Percentiles rank a stretch among this genome's conserved stretches.
Conservation (phyloP, 306 rosid genomes). For the Corylus americana region DNA sequence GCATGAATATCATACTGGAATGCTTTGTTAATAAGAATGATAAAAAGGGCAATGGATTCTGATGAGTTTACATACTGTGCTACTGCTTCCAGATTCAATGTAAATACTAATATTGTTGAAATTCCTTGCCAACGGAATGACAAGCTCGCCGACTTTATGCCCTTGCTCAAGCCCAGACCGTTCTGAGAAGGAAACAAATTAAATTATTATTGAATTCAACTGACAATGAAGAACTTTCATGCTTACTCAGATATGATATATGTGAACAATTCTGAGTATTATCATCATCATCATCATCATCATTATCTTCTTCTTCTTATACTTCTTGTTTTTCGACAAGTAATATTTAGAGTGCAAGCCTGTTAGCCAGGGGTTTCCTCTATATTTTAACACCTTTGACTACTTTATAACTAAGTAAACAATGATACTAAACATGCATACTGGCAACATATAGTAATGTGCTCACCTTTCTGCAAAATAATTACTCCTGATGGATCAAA, state of each 20-base stretch:
- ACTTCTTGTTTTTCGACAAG: not conserved
- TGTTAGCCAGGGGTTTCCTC: no score
- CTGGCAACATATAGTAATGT: not conserved
- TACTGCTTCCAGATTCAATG: constrained; percentile 51
- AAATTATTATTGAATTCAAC: constrained; percentile 4
- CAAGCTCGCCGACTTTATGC: constrained; percentile 81
- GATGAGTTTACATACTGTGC: constrained; percentile 39
- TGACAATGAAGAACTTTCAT: not conserved
- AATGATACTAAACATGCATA: not conserved
- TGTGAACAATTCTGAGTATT: not conserved
- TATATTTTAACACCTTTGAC: not conserved
- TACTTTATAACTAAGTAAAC: not conserved
- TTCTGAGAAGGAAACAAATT: constrained; percentile 44
- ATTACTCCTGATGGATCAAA: constrained; percentile 89
- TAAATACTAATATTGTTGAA: constrained; percentile 48
- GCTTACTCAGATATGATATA: constrained; percentile 9
- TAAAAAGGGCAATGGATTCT: not conserved
- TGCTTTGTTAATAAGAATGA: not conserved
- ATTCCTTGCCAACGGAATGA: constrained; percentile 87
- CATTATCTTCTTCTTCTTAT: not conserved
- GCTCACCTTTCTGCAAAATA: constrained; percentile 75
- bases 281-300: not conserved
- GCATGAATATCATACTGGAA: not conserved
- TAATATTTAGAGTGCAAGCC: not conserved
- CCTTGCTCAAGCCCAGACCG: constrained; percentile 89